Base-by-base conservation (phyloP, 2,329 filamentous ascomycete genomes). In the Aspergillus ibericus region DNA sequence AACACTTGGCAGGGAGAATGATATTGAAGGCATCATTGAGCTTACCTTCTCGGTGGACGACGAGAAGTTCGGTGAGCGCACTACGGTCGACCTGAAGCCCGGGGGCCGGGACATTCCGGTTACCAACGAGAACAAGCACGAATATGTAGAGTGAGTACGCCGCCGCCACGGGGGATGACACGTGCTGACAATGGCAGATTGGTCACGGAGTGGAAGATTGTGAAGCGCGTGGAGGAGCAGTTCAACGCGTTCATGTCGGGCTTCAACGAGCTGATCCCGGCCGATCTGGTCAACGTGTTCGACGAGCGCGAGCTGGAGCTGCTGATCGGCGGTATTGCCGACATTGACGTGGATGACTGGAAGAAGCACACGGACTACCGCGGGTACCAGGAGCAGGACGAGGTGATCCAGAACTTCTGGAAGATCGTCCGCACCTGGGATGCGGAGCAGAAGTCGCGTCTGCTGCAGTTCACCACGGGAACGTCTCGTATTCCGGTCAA, bases 341-440 rank as follows among this genome's bases (percentile, higher is more conserved):
- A 99, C 78, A 99, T 99, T 67, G 95, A 99, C 71, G 93, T 99
- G 15, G 95, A 99, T 60, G 95, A 99, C 78, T 99, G 95, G 95
- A 98, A 99, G 89, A 99, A 99, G 83, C 95, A 99, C 80, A 99
- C 95, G 48, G 95, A 99, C 73, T 99, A 99, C 78, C 90, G 95
- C 68, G 95, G 95, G 55, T 99, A 99, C 83, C 97, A 96, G 9
- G 95, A 99, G 79, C 92, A 88, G 58, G 95, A 99, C 70, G 92
- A 97, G 72, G 95, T 99, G 25, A 95, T 99, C 66, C 91, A 96
- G 76, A 93, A 96, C 82, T 99, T 99, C 85, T 99, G 95, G 95
- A 93, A 96, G 82, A 83, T 85, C 59, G 95, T 99, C 65, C 88
- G 93, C 66, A 91, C 87, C 61, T 99, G 95, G 95, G 95, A 99